Evolutionary conservation across 2,329 filamentous ascomycete species (phyloP), one percentile per base, ranked within the genome.

Genomic region (Coniochaeta prunicola): DNA sequence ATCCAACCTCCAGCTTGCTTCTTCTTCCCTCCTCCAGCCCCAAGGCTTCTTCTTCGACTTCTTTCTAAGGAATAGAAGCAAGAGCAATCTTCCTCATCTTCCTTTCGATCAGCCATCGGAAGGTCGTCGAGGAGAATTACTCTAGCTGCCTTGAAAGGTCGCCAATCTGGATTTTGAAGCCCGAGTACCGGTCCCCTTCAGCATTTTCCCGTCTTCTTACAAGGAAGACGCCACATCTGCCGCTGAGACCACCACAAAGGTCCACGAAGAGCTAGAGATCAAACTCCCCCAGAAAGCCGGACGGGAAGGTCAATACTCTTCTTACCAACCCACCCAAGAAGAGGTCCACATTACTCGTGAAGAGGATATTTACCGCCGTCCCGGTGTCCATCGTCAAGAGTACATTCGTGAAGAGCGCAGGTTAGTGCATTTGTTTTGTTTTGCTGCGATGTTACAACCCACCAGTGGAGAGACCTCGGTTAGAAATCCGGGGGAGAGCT

Each of bases 141-240:
- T 74, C 73, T 72, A 73, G 69, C 70, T 73, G 71, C 73, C 69
- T 64, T 67, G 69, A 80, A 86, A 89, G 87, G 87, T 89, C 89
- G 91, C 82, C 91, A 97, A 91, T 84, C 92, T 97, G 92, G 92
- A 97, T 91, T 97, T 96, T 94, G 92, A 96, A 90, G 92, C 92
- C 81, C 90, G 92, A 80, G 90, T 97, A 80, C 91, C 93, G 84
- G 94, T 97, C 81, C 93, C 93, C 82, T 96, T 97, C 88, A 97
- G 91, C 92, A 80, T 97, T 97, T 69, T 68, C 65, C 66, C 66
- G 58, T 67, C 69, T 45, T 69, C 70, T 57, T 72, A 72, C 68
- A 68, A 68, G 67, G 70, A 71, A 66, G 64, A 66, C 61, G 66
- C 67, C 60, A 63, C 74, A 36, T 9, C 53, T 31, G 28, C 64